Evolutionary conservation across 2,329 filamentous ascomycete species (phyloP), one percentile per base, ranked within the genome.

Genomic region (Sporothrix pseudoabietina): DNA sequence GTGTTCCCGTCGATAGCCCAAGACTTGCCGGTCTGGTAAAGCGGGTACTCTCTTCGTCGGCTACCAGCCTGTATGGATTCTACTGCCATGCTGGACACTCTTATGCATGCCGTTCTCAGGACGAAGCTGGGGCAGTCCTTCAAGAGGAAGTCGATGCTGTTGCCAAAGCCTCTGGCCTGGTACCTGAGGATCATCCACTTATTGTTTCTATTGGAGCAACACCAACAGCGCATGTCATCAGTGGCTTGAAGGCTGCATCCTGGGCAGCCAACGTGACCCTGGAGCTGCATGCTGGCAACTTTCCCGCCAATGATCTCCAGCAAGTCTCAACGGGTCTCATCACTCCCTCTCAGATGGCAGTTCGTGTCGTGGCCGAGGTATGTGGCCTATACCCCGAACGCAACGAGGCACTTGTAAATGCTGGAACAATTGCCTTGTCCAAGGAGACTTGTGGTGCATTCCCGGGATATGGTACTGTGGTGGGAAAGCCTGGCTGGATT

Each of bases 391-490:
- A 95, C 78, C 85, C 88, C 0, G 83, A 84, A 16, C 87, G 90
- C 1, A 85, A 82, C 78, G 92, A 95, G 80, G 91, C 86, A 0
- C 84, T 95, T 4, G 83, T 94, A 66, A 89, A 89, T 16, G 89
- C 89, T 0, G 92, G 92, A 0, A 85, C 85, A 1, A 82, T 94
- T 8, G 92, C 90, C 0, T 81, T 95, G 0, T 92, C 80, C 44
- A 49, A 49, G 10, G 44, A 49, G 44, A 49, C 10, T 7, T 6
- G 44, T 12, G 44, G 44, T 10, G 44, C 1, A 10, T 49, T 19
- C 4, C 12, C 44, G 1, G 44, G 44, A 49, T 49, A 14, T 49
- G 44, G 44, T 12, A 12, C 3, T 49, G 44, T 49, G 5, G 10
- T 49, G 12, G 44, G 44, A 12, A 49, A 49, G 44, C 44, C 44